phyloP scores from a whole-genome alignment of 106 monocot species.

The Dioscorea alata region DNA sequence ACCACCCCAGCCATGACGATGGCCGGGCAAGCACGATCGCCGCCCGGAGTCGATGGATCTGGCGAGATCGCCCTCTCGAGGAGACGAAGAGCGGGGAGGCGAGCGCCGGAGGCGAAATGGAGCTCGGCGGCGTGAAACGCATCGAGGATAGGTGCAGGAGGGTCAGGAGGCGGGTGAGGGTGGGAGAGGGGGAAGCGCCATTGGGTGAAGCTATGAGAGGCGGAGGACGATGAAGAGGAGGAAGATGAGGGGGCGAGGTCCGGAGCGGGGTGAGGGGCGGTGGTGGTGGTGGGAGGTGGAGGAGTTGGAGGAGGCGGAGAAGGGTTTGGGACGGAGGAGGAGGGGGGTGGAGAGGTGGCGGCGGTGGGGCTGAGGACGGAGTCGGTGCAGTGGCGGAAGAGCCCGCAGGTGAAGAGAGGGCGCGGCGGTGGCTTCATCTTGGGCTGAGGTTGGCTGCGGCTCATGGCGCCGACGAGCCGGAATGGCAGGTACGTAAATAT shows the following conservation, averaged over 20 bases:
- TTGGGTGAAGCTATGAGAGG: slow-evolving; percentile 95
- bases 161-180: slow-evolving; percentile 15
- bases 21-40: slow-evolving; percentile 20
- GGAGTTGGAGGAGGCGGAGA: background rate
- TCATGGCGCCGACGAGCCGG: slow-evolving; percentile 2
- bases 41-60: background rate
- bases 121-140: slow-evolving; percentile 50
- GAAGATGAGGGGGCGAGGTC: slow-evolving; percentile 36
- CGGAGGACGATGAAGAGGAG: slow-evolving; percentile 84
- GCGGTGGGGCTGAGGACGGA: slow-evolving; percentile 61
- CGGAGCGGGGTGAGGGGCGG: slow-evolving; percentile 2
- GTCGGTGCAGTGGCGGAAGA: slow-evolving; percentile 86
- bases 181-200: slow-evolving; percentile 88
- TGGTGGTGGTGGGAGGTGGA: slow-evolving; percentile 7
- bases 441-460: slow-evolving; percentile 28
- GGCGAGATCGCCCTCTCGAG: slow-evolving; percentile 42
- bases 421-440: slow-evolving; percentile 71
- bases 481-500: too few species aligned
- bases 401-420: slow-evolving; percentile 89
- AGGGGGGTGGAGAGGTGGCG: slow-evolving; percentile 15
- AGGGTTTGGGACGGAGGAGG: background rate
- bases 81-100: slow-evolving; percentile 42
- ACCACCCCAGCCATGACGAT: slow-evolving; percentile 56
- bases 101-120: slow-evolving; percentile 43
- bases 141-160: slow-evolving; percentile 20